Conservation (phyloP, 305 asterid species). For the Solanum chacoense region DNA sequence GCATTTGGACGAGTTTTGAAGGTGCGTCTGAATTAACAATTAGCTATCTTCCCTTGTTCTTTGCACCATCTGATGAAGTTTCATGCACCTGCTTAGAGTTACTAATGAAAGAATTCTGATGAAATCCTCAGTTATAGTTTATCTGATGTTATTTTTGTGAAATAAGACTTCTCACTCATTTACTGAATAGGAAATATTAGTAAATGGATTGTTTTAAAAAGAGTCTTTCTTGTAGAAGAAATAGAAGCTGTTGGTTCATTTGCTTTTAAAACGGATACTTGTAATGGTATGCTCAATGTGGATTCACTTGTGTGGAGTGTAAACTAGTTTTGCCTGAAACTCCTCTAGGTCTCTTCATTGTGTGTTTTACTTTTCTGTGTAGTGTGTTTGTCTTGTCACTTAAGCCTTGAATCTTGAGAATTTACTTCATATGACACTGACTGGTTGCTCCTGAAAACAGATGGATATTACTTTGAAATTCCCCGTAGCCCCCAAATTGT, state of each 20-base stretch:
- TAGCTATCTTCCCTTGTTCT: neutral
- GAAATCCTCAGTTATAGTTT: neutral
- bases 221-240: neutral
- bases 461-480: neutral
- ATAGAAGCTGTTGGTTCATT: neutral
- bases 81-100: neutral
- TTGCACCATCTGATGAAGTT: neutral
- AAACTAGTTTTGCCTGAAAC: neutral
- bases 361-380: neutral
- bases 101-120: neutral
- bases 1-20: slow-evolving; percentile 70
- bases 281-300: neutral
- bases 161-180: neutral
- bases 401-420: neutral
- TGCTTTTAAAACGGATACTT: neutral
- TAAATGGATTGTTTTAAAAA: neutral
- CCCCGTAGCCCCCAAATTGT: neutral
- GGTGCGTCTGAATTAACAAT: slow-evolving; percentile 31
- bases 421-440: neutral
- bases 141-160: neutral
- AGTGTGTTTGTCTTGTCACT: neutral
- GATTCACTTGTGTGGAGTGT: neutral
- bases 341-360: neutral
- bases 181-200: neutral
- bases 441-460: neutral